Evolutionary conservation across 2,329 filamentous ascomycete genomes (phyloP).

Genomic region (Talaromyces atroroseus): DNA sequence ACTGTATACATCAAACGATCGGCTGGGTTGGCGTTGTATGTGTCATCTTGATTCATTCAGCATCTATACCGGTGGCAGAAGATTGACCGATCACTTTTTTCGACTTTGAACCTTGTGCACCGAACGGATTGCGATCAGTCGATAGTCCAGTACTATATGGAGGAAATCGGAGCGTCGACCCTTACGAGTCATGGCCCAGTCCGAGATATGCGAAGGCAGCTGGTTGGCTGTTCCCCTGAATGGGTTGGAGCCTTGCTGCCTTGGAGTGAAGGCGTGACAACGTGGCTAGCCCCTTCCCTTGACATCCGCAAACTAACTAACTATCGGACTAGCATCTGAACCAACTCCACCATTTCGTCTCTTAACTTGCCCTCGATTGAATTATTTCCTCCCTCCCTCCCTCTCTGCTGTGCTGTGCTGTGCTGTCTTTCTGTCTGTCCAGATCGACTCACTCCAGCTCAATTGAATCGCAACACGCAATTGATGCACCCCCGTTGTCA

Average conservation of each 20-base stretch:
- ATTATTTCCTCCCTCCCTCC: background rate
- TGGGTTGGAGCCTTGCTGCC: no score
- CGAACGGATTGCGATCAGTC: no score
- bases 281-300: background rate
- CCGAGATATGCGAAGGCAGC: no score
- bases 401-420: background rate
- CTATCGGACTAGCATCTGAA: no score
- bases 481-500: background rate
- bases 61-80: no score
- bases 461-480: background rate
- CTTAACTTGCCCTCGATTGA: background rate
- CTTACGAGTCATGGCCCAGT: no score
- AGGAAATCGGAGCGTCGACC: background rate
- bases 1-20: slow-evolving; percentile 6
- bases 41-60: background rate
- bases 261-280: no score
- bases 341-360: background rate
- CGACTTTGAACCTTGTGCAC: no score
- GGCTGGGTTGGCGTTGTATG: background rate
- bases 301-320: no score
- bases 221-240: background rate
- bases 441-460: background rate
- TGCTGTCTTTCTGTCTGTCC: background rate
- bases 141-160: background rate
- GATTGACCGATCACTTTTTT: no score